Evolutionary conservation across 108 stramenopile genomes (phyloP).

Genomic region (Nannochloropsis granulata): DNA sequence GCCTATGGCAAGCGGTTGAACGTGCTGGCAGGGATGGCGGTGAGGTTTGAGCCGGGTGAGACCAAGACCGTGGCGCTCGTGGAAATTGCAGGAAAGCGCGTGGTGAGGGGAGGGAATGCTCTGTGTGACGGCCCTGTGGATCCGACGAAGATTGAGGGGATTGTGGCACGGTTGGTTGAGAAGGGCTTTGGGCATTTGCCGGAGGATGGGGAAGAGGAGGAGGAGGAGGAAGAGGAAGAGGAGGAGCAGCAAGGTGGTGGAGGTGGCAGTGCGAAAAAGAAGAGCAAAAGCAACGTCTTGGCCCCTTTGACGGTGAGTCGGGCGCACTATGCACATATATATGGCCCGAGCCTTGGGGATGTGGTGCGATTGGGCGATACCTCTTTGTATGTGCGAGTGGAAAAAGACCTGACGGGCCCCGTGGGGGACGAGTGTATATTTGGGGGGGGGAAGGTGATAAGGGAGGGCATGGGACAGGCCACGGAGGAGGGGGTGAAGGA

Average conservation of each 20-base stretch:
- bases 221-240: not conserved
- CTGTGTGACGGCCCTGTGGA: constrained; percentile 38
- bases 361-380: constrained; percentile 76
- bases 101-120: constrained; percentile 6
- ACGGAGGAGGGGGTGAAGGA: constrained; percentile 50
- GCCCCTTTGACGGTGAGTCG: constrained; percentile 52
- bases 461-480: constrained; percentile 95
- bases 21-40: constrained; percentile 73
- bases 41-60: constrained; percentile 94
- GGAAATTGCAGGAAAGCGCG: constrained; percentile 53
- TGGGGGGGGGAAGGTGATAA: constrained; percentile 89
- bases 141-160: constrained; percentile 26
- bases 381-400: constrained; percentile 56
- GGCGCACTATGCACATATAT: constrained; percentile 28
- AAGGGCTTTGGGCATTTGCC: constrained; percentile 22
- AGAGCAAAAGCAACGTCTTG: not conserved
- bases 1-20: constrained; percentile 75
- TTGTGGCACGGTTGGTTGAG: constrained; percentile 13
- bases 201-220: not conserved
- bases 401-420: constrained; percentile 38
- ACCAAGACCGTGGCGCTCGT: constrained; percentile 78
- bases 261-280: too few species aligned
- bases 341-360: constrained; percentile 53
- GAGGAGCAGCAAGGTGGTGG: not conserved
- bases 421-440: constrained; percentile 92